These are phyloP conservation scores for Leccinum incarnatum DNA, from an alignment of 768 basidiomycete genomes.

Conservation along the genomic window DNA sequence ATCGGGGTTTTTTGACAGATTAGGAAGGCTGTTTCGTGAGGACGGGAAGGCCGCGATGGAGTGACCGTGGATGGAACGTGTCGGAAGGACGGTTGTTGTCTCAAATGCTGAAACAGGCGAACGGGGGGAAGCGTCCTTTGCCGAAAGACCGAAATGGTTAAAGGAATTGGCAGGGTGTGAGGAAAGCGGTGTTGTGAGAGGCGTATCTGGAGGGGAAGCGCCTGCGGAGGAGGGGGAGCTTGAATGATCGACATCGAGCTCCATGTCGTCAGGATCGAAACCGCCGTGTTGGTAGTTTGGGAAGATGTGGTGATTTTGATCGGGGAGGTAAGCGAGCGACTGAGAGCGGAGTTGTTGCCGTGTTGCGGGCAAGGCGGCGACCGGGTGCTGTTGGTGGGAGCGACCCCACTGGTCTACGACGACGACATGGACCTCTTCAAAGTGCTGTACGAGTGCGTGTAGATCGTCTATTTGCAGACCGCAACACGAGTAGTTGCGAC, in stretches of 20 bases:
- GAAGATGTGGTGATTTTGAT: slow-evolving; percentile 26
- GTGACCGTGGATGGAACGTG: slow-evolving; percentile 38
- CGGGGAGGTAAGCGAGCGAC: slow-evolving; percentile 30
- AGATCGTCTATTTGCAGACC: slow-evolving; percentile 73
- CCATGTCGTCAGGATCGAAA: slow-evolving; percentile 82
- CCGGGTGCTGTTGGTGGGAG: slow-evolving; percentile 31
- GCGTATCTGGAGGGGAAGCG: slow-evolving; percentile 42
- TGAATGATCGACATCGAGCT: slow-evolving; percentile 63
- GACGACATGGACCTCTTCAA: slow-evolving; percentile 86
- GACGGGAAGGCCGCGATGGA: slow-evolving; percentile 35
- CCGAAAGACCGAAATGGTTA: slow-evolving; percentile 30
- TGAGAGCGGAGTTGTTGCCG: slow-evolving; percentile 31
- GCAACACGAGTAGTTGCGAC: slow-evolving; percentile 89
- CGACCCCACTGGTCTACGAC: slow-evolving; percentile 50
- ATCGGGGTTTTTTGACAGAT: slow-evolving; percentile 39
- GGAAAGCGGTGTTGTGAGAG: slow-evolving; percentile 41
- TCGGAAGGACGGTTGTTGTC: slow-evolving; percentile 52
- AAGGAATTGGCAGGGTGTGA: slow-evolving; percentile 33
- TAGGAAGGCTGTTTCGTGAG: slow-evolving; percentile 26
- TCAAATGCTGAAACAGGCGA: slow-evolving; percentile 49
- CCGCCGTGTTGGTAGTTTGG: slow-evolving; percentile 34
- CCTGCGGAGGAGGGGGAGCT: slow-evolving; percentile 48
- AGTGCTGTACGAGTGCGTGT: slow-evolving; percentile 86
- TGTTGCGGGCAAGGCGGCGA: slow-evolving; percentile 34
- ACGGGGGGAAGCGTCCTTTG: slow-evolving; percentile 27